Percentiles rank a stretch among this genome's conserved stretches.
These are phyloP conservation scores for Spencermartinsiella europaea DNA, from an alignment of 805 yeast genomes.

Conservation along the genomic window DNA sequence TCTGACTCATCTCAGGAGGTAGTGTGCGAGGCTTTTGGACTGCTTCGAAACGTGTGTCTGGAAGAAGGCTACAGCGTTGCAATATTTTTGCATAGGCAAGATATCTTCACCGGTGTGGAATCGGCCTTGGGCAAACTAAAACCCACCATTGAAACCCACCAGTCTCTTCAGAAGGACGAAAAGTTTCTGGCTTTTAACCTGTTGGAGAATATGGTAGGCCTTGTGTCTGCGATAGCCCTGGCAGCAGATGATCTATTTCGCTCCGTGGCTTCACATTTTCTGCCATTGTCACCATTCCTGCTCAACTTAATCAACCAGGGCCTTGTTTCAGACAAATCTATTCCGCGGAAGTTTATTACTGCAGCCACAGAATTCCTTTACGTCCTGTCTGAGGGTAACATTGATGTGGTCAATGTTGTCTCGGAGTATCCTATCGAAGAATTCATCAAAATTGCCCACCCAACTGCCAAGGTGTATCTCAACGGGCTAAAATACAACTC, in stretches of 20 bases:
- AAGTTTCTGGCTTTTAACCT: conserved; percentile 55
- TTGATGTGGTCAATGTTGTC: conserved; percentile 13
- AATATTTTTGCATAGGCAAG: conserved; percentile 67
- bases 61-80: conserved; percentile 88
- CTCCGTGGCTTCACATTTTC: conserved; percentile 22
- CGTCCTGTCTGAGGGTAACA: conserved; percentile 28
- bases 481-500: conserved; percentile 28
- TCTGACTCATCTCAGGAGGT: conserved; percentile 69
- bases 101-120: conserved; percentile 62
- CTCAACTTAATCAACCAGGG: conserved; percentile 15
- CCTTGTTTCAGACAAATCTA: conserved; percentile 6
- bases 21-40: conserved; percentile 74
- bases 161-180: conserved; percentile 24
- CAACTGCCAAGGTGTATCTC: conserved; percentile 23
- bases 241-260: conserved; percentile 59
- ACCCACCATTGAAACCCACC: background rate
- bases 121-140: conserved; percentile 39
- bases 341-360: conserved; percentile 11
- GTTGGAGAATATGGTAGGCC: conserved; percentile 66
- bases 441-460: conserved; percentile 4
- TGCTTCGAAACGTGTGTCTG: conserved; percentile 70
- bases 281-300: background rate
- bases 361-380: conserved; percentile 29
- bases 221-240: conserved; percentile 60
- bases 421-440: conserved; percentile 1